A percentile compares a stretch with the other conserved stretches of the same genome.
These are phyloP conservation scores for Leptosphaerulina australis DNA, from an alignment of 2,329 filamentous ascomycete species.

Conservation along the genomic window DNA sequence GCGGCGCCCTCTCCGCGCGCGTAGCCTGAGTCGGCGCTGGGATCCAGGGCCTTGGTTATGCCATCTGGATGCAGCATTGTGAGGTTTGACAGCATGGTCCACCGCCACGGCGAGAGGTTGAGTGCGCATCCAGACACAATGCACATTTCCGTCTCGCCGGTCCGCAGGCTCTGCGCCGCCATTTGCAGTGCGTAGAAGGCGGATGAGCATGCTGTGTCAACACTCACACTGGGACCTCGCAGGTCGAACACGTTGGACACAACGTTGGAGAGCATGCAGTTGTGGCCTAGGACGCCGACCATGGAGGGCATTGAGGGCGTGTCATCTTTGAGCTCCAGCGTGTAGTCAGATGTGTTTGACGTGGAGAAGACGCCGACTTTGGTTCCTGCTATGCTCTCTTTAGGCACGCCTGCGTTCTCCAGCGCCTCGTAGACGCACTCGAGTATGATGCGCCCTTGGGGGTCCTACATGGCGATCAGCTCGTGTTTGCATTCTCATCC, in stretches of 20 bases:
- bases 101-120: constrained; percentile 35
- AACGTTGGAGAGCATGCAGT: constrained; percentile 38
- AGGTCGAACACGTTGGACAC: constrained; percentile 41
- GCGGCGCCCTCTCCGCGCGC: constrained; percentile 68
- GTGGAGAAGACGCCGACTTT: constrained; percentile 35
- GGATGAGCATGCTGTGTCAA: constrained; percentile 43
- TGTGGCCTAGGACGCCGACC: constrained; percentile 24
- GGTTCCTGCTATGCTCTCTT: constrained; percentile 35
- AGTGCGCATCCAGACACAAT: constrained; percentile 27
- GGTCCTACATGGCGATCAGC: constrained; percentile 22
- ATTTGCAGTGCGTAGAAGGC: constrained; percentile 34
- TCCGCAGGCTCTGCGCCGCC: constrained; percentile 36
- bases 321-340: constrained; percentile 27
- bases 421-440: constrained; percentile 49
- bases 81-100: constrained; percentile 32
- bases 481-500: background rate
- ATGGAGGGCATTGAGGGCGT: constrained; percentile 29
- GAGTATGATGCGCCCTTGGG: constrained; percentile 41
- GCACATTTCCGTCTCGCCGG: constrained; percentile 34
- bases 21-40: constrained; percentile 61
- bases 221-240: constrained; percentile 35
- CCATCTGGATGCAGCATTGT: constrained; percentile 36
- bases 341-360: constrained; percentile 29
- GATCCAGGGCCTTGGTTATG: constrained; percentile 50
- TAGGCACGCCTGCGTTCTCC: constrained; percentile 44